phyloP scores from a whole-genome alignment of 2,329 filamentous ascomycete species.

The Chaetomium olivaceum region DNA sequence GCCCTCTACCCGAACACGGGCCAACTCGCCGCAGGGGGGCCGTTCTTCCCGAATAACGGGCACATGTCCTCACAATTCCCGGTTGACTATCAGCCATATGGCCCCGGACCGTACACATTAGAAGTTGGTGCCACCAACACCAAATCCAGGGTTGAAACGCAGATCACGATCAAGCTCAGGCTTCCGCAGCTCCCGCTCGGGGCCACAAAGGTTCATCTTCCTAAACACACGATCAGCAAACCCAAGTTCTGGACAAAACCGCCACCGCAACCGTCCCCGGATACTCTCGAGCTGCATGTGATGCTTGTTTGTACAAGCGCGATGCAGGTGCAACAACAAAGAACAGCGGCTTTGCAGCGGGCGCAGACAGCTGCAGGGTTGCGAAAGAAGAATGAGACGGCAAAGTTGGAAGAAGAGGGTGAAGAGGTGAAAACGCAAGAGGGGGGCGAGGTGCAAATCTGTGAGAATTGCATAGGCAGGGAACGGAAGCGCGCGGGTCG shows the following conservation, averaged over 20 bases:
- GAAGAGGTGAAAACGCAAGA: conserved; percentile 64
- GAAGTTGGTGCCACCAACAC: conserved; percentile 66
- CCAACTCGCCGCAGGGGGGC: not conserved
- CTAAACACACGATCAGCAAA: conserved; percentile 89
- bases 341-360: conserved; percentile 65
- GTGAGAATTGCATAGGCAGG: conserved; percentile 83
- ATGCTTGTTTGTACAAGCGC: conserved; percentile 90
- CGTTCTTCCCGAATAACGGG: conserved; percentile 13
- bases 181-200: conserved; percentile 73
- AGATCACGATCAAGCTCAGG: conserved; percentile 84
- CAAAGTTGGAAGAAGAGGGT: conserved; percentile 33
- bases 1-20: conserved; percentile 7
- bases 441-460: conserved; percentile 93
- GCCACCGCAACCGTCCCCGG: conserved; percentile 62
- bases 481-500: conserved; percentile 88
- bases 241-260: conserved; percentile 84
- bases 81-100: conserved; percentile 30
- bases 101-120: conserved; percentile 44
- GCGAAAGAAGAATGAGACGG: not conserved
- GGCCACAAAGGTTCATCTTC: conserved; percentile 80
- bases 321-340: conserved; percentile 71
- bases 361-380: conserved; percentile 49
- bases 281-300: conserved; percentile 77
- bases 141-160: conserved; percentile 94
- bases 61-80: conserved; percentile 1